These are phyloP conservation scores for Hysterium pulicare DNA, from an alignment of 2,329 filamentous ascomycete genomes.

Conservation along the genomic window DNA sequence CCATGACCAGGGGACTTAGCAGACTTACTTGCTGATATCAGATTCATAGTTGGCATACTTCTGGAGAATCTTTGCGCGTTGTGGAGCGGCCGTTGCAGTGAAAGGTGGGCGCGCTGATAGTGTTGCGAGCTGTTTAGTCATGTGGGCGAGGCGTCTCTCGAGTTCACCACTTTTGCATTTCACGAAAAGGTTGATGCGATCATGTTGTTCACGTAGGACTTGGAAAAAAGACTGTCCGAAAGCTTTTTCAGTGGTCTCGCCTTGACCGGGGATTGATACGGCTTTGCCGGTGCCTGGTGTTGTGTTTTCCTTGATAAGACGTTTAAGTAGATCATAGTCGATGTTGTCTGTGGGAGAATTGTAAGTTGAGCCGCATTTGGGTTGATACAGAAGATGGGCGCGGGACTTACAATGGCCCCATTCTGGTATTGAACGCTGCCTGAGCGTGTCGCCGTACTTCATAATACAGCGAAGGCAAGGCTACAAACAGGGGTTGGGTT, in stretches of 20 bases:
- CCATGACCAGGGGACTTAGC: not conserved
- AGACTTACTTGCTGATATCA: constrained; percentile 43
- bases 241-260: constrained; percentile 51
- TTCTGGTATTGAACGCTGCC: constrained; percentile 73
- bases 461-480: too few relatives aligned
- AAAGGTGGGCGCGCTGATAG: constrained; percentile 21
- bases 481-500: too few relatives aligned
- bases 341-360: constrained; percentile 75
- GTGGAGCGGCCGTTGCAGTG: constrained; percentile 14
- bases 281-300: constrained; percentile 66
- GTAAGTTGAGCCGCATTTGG: constrained; percentile 3
- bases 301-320: constrained; percentile 78
- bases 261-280: constrained; percentile 70
- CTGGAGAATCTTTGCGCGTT: constrained; percentile 47
- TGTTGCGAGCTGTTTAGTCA: constrained; percentile 38
- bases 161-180: constrained; percentile 78
- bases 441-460: constrained; percentile 75
- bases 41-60: constrained; percentile 51
- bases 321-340: constrained; percentile 84
- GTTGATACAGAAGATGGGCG: constrained; percentile 7
- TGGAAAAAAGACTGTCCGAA: constrained; percentile 71
- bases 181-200: constrained; percentile 74
- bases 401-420: constrained; percentile 67
- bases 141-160: constrained; percentile 56
- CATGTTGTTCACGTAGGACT: constrained; percentile 71